Conservation (phyloP, 805 yeast genomes). For the Hanseniaspora lindneri region DNA sequence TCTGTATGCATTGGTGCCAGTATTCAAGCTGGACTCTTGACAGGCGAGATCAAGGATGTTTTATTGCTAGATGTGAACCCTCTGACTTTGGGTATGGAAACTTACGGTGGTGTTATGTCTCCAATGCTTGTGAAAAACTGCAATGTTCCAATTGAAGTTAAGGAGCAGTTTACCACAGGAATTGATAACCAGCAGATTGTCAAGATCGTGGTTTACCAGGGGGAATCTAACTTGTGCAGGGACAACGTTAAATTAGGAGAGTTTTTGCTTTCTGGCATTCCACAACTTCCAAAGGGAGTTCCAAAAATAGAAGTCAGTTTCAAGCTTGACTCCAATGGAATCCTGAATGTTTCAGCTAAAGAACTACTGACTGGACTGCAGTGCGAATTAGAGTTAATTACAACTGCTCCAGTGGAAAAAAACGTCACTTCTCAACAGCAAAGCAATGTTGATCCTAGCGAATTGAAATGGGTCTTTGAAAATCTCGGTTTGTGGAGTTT, state of each 20-base stretch:
- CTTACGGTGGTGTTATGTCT: constrained; percentile 73
- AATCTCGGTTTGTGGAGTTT: constrained; percentile 13
- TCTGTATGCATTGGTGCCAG: constrained; percentile 91
- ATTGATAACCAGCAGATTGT: constrained; percentile 80
- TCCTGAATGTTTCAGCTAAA: constrained; percentile 67
- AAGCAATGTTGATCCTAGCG: not conserved
- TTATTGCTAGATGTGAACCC: constrained; percentile 73
- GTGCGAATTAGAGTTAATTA: constrained; percentile 31
- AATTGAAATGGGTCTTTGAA: constrained; percentile 14
- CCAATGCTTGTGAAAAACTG: constrained; percentile 69
- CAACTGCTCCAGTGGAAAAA: constrained; percentile 11
- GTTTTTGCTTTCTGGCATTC: constrained; percentile 59
- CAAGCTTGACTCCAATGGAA: constrained; percentile 74
- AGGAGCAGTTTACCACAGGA: constrained; percentile 67
- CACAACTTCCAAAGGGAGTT: constrained; percentile 65
- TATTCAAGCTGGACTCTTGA: constrained; percentile 74
- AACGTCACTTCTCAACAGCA: not conserved
- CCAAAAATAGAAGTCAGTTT: constrained; percentile 70
- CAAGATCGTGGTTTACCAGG: constrained; percentile 66
- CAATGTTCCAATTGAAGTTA: constrained; percentile 63
- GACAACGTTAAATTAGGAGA: constrained; percentile 70
- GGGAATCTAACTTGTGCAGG: constrained; percentile 66
- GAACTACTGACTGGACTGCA: constrained; percentile 61
- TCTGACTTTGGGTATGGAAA: constrained; percentile 69
- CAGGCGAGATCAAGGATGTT: constrained; percentile 73